Evolutionary conservation across 1,139 yeast species (phyloP).

Genomic region (Eremothecium sinecaudum): DNA sequence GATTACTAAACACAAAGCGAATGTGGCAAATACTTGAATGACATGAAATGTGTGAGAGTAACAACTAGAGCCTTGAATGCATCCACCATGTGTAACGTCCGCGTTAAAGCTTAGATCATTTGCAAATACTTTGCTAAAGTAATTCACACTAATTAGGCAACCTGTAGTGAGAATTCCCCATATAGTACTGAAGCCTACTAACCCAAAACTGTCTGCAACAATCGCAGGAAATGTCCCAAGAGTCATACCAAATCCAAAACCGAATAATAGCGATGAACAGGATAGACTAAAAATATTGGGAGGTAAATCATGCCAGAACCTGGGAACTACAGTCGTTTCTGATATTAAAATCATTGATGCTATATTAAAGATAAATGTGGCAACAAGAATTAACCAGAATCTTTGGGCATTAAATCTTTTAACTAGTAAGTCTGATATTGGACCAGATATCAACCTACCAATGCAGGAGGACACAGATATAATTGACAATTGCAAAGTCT

Average conservation of each 20-base stretch:
- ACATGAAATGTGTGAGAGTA: slow-evolving; percentile 24
- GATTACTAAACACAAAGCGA: slow-evolving; percentile 9
- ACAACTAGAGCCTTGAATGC: slow-evolving; percentile 23
- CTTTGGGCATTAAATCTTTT: slow-evolving; percentile 47
- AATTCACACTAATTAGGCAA: slow-evolving; percentile 33
- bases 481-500: slow-evolving; percentile 63
- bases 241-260: slow-evolving; percentile 69
- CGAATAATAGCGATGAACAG: slow-evolving; percentile 52
- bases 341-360: slow-evolving; percentile 27
- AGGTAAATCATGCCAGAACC: background rate
- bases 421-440: slow-evolving; percentile 52
- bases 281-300: slow-evolving; percentile 32
- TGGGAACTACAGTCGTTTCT: background rate
- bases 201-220: slow-evolving; percentile 67
- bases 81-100: slow-evolving; percentile 13
- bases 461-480: slow-evolving; percentile 57
- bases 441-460: slow-evolving; percentile 64
- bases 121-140: slow-evolving; percentile 36
- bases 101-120: slow-evolving; percentile 33
- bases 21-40: slow-evolving; percentile 12
- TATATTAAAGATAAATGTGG: slow-evolving; percentile 39
- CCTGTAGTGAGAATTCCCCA: slow-evolving; percentile 73
- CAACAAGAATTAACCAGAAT: slow-evolving; percentile 54
- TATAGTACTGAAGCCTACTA: slow-evolving; percentile 60
- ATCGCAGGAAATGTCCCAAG: slow-evolving; percentile 79